Percentiles rank a stretch among this genome's conserved stretches.
These are phyloP conservation scores for Acer saccharum DNA, from an alignment of 345 rosid genomes.

Conservation along the genomic window DNA sequence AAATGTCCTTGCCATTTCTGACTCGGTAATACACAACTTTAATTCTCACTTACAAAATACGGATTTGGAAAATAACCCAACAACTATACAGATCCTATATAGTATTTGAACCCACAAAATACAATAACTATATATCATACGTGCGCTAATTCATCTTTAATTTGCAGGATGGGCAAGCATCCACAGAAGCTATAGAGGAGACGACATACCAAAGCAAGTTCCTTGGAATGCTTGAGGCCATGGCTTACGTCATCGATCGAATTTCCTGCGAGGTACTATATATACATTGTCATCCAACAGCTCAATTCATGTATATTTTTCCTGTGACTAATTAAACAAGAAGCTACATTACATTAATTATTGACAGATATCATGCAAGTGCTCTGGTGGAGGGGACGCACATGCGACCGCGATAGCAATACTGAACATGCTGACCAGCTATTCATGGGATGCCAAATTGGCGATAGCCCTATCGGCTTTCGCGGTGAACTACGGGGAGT, in stretches of 20 bases:
- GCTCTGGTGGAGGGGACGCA: slow-evolving; percentile 60
- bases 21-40: slow-evolving; percentile 27
- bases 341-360: neutral
- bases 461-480: slow-evolving; percentile 76
- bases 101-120: too few species aligned
- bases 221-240: slow-evolving; percentile 37
- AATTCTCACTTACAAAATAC: neutral
- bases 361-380: slow-evolving; percentile 61
- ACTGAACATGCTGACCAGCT: slow-evolving; percentile 49
- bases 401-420: slow-evolving; percentile 61
- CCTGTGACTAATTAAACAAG: slow-evolving; percentile 2
- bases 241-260: slow-evolving; percentile 61
- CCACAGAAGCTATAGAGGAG: slow-evolving; percentile 38
- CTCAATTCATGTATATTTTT: neutral
- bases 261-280: slow-evolving; percentile 60
- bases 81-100: too few species aligned
- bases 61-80: too few species aligned
- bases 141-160: neutral
- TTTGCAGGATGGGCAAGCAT: slow-evolving; percentile 24
- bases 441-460: slow-evolving; percentile 80
- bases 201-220: slow-evolving; percentile 29
- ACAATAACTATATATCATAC: neutral
- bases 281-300: neutral
- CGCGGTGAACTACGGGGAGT: slow-evolving; percentile 80
- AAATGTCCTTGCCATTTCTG: slow-evolving; percentile 30